phyloP scores from a whole-genome alignment of 345 rosid genomes.

The Eutrema yunnanense region DNA sequence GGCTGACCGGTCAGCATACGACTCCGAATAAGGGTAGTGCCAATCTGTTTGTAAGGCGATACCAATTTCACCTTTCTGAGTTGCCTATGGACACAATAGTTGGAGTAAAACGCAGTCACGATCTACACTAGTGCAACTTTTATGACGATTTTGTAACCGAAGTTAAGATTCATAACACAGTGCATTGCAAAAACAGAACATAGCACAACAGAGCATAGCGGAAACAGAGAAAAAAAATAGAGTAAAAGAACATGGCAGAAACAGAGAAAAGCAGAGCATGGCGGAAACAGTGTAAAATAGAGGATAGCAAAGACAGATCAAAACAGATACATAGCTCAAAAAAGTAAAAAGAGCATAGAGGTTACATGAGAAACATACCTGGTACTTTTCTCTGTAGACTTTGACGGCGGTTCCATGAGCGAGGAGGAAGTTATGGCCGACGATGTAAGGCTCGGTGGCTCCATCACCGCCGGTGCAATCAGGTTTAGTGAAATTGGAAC shows the following conservation, averaged over 20 bases:
- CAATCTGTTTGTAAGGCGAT: slow-evolving; percentile 29
- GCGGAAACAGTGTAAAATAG: not conserved
- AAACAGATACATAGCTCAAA: not conserved
- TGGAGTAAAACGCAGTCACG: not conserved
- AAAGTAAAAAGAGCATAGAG: not conserved
- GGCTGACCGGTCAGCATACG: slow-evolving; percentile 27
- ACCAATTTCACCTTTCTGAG: slow-evolving; percentile 44
- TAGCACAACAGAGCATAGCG: no score
- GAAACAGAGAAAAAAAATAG: not conserved
- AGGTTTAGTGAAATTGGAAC: slow-evolving; percentile 27
- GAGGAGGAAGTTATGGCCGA: slow-evolving; percentile 34
- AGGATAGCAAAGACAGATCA: not conserved
- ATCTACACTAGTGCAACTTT: not conserved
- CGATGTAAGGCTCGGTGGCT: slow-evolving; percentile 35
- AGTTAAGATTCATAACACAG: not conserved
- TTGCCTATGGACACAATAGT: slow-evolving; percentile 12
- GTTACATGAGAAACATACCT: not conserved
- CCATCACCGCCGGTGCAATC: slow-evolving; percentile 28
- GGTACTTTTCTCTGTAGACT: slow-evolving; percentile 33
- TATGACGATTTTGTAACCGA: not conserved
- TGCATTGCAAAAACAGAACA: not conserved
- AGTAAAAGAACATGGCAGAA: no score
- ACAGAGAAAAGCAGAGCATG: not conserved
- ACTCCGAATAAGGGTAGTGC: slow-evolving; percentile 36
- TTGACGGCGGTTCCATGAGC: slow-evolving; percentile 40